A percentile compares a stretch with the other conserved stretches of the same genome.
Conservation (phyloP, 495 filamentous ascomycete genomes). For the Entonaema liquescens region DNA sequence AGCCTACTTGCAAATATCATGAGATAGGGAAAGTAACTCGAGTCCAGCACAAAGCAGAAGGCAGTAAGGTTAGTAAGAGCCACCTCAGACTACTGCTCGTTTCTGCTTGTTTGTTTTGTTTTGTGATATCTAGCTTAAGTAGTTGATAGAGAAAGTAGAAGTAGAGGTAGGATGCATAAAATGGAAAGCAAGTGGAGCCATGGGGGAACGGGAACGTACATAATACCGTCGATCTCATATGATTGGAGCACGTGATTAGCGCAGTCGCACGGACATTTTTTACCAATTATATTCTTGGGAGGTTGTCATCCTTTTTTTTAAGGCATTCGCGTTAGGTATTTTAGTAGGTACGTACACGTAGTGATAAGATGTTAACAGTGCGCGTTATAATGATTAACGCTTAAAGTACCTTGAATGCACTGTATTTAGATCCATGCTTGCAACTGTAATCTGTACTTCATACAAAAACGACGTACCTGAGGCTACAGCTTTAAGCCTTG, state of each 20-base stretch:
- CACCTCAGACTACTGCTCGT: constrained; percentile 13
- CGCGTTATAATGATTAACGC: background rate
- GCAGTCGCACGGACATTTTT: background rate
- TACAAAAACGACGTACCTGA: constrained; percentile 9
- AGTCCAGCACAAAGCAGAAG: constrained; percentile 16
- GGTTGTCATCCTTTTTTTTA: background rate
- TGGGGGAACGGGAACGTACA: constrained; percentile 1
- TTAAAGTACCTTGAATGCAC: background rate
- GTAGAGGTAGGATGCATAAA: constrained; percentile 5
- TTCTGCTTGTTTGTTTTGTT: constrained; percentile 16
- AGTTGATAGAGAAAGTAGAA: background rate
- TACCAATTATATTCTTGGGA: background rate
- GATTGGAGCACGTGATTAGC: constrained; percentile 23
- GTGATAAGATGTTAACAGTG: constrained; percentile 8
- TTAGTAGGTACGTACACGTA: background rate
- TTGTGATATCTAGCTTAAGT: constrained; percentile 28
- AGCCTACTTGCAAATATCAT: constrained; percentile 28
- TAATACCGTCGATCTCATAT: background rate
- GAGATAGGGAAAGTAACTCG: constrained; percentile 13
- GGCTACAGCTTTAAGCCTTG: constrained; percentile 16
- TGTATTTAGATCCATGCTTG: background rate
- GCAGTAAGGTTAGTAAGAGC: background rate
- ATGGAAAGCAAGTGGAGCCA: constrained; percentile 4
- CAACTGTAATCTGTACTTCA: constrained; percentile 14
- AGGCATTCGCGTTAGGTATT: background rate